Base-by-base conservation (phyloP, 1,139 yeast genomes). In the Williopsis jadinii region DNA sequence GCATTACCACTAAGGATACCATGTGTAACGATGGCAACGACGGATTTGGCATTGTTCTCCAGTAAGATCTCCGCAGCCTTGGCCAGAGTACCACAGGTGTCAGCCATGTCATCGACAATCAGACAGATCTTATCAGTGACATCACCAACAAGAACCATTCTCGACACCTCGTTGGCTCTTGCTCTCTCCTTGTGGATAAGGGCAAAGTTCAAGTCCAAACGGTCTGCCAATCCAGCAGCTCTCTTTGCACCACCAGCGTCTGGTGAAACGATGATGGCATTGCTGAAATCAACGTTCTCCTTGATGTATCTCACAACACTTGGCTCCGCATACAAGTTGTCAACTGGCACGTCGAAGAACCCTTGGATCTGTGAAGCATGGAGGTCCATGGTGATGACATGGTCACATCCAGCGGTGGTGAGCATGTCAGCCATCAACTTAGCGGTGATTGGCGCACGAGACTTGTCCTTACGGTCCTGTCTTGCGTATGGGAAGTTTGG, bases 191-290 rank as follows among this genome's bases (percentile, higher is more conserved):
- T 92, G 66, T 92, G 98, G 56, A 92, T 92, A 61, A 92, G 77
- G 11, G 98, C 97, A 66, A 92, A 92, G 64, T 88, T 88, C 56
- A 90, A 73, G 61, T 90, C 97, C 50, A 92, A 71, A 50, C 88
- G 75, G 63, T 92, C 97, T 39, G 97, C 97, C 52, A 92, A 71
- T 9, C 92, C 86, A 2, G 98, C 97, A 10, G 95, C 98, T 59
- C 98, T 78, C 64, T 92, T 92, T 46, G 98, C 98, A 44, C 98
- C 98, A 56, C 98, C 98, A 5, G 98, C 98, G 68, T 92, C 98
- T 3, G 98, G 98, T 1, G 97, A 87, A 19, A 88, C 87, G 46
- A 92, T 84, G 45, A 90, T 87, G 31, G 94, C 80, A 49, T 87
- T 80, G 35, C 75, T 70, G 56, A 73, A 80, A 47, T 75, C 72